Base-by-base conservation (phyloP, 2,329 filamentous ascomycete species). In the Sclerotinia sclerotiorum region DNA sequence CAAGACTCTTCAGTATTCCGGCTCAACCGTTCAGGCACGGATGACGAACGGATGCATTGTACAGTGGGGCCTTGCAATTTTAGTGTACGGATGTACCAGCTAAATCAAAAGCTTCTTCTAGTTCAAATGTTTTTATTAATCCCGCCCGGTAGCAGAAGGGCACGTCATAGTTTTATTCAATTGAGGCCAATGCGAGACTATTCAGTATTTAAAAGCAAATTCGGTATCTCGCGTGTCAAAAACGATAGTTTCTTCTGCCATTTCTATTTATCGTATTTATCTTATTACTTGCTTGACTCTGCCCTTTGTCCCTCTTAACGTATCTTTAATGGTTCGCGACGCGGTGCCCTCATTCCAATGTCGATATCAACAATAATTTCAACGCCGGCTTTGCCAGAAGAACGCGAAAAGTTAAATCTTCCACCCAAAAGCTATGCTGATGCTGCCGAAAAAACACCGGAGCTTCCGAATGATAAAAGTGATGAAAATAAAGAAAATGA, bases 341-440 rank as follows among this genome's bases (percentile, higher is more conserved):
- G 13, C 24, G 32, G 32, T 61, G n/a, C 27, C 3, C 39, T 29
- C 24, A 11, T 42, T 55, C 17, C 65, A 48, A 67, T 67, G 65
- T 27, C 65, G 58, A 39, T 35, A 24, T 48, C 46, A 67, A 63
- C 39, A 27, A 39, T 17, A 49, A 74, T 72, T 65, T 52, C 75
- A 8, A 77, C 79, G 70, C 77, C 79, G 39, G 74, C 78, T 35
- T 51, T 73, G 17, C 74, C 77, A 17, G 71, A 75, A 63, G 77
- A 77, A 52, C 77, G 77, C 68, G 70, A 76, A 69, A 73, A 77
- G 66, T 69, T 76, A 39, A 67, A 77, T 54, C 74, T 79, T 11
- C 74, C 77, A 51, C 80, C 72, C 19, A 82, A 81, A 70, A 80
- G 78, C 35, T 81, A 80, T 68, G 79, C 77, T 57, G 78, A 78